These are phyloP conservation scores for Elaphomyces granulatus DNA, from an alignment of 495 filamentous ascomycete species.

Conservation along the genomic window DNA sequence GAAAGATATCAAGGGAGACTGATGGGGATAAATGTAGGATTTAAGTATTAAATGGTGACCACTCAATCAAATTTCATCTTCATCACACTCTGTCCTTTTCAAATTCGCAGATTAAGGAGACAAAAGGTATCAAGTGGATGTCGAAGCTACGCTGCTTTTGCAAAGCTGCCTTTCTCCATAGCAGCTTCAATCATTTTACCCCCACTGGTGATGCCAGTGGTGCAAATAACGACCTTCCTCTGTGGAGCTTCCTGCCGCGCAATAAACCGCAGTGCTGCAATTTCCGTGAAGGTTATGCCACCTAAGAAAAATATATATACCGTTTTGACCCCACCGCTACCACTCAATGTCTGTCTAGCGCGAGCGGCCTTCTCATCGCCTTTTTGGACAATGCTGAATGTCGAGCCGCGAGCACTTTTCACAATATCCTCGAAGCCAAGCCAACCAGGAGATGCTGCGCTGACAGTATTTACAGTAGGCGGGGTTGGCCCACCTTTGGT, in stretches of 20 bases:
- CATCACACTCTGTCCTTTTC: too few species aligned
- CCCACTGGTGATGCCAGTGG: slow-evolving; percentile 82
- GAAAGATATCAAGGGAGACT: slow-evolving; percentile 58
- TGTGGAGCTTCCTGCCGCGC: slow-evolving; percentile 70
- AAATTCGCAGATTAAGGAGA: too few species aligned
- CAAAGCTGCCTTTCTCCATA: slow-evolving; percentile 59
- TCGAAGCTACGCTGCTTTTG: too few species aligned
- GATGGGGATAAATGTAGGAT: slow-evolving; percentile 38
- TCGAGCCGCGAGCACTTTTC: slow-evolving; percentile 69
- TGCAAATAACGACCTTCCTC: slow-evolving; percentile 79
- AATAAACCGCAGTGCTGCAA: slow-evolving; percentile 85
- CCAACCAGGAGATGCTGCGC: slow-evolving; percentile 64
- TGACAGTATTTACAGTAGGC: slow-evolving; percentile 33
- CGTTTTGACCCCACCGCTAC: slow-evolving; percentile 48
- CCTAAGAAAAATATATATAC: slow-evolving; percentile 92
- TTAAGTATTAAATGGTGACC: slow-evolving; percentile 21
- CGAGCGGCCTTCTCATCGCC: slow-evolving; percentile 87
- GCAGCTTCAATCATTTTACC: slow-evolving; percentile 80
- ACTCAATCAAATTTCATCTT: background rate
- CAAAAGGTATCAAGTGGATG: too few species aligned
- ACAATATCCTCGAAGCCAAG: slow-evolving; percentile 79
- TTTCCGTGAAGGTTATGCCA: slow-evolving; percentile 89
- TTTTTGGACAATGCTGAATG: slow-evolving; percentile 84
- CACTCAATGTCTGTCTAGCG: slow-evolving; percentile 62
- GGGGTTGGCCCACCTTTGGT: slow-evolving; percentile 37